Evolutionary conservation across 768 basidiomycete species (phyloP).

Genomic region (Amanita fuliginea): DNA sequence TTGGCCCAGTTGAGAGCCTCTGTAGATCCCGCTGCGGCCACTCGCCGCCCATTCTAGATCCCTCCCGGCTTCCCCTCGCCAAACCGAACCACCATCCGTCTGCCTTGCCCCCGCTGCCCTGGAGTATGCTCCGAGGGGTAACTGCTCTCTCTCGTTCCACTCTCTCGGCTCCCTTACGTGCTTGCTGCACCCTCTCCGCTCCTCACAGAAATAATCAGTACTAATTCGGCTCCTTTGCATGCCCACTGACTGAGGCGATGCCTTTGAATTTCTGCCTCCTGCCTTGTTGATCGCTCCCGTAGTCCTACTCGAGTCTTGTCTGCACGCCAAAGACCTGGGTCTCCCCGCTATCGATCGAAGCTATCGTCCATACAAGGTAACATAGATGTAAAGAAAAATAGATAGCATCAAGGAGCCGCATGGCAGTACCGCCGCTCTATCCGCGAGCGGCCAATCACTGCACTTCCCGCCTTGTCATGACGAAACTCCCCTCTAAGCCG

Average conservation of each 20-base stretch:
- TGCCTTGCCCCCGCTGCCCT: neutral
- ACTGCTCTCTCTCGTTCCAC: neutral
- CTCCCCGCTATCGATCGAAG: neutral
- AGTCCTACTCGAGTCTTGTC: neutral
- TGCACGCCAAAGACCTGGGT: neutral
- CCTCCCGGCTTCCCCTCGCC: neutral
- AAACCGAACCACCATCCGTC: neutral
- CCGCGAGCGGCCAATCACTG: constrained; percentile 1
- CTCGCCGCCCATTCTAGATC: constrained; percentile 1
- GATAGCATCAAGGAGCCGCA: neutral
- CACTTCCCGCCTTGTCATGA: constrained; percentile 21
- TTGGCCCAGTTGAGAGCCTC: neutral
- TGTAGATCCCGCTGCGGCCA: constrained; percentile 1
- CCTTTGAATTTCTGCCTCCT: neutral
- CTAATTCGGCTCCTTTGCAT: neutral
- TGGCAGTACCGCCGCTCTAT: neutral
- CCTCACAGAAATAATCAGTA: neutral
- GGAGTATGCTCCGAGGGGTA: neutral
- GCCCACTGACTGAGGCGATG: neutral
- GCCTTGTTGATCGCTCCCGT: neutral
- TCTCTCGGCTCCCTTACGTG: constrained; percentile 5
- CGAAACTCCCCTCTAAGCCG: constrained; percentile 43
- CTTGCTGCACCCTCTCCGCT: neutral
- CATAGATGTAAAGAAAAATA: neutral
- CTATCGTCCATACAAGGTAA: constrained; percentile 2